Conservation (phyloP, 2,329 filamentous ascomycete genomes). For the Aspergillus persii region DNA sequence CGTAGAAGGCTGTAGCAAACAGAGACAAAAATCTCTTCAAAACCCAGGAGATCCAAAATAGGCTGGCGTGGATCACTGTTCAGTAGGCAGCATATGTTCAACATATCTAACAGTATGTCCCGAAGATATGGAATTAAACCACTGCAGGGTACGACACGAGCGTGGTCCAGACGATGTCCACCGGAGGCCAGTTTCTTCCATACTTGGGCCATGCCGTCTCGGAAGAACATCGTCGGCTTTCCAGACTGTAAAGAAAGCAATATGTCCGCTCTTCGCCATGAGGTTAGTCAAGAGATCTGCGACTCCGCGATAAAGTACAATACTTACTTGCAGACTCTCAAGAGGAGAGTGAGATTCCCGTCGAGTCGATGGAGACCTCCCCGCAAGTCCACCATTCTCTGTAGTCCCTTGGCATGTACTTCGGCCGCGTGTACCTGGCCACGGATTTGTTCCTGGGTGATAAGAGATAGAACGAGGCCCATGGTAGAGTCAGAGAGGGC, state of each 20-base stretch:
- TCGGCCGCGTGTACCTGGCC: background rate
- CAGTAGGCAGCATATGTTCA: background rate
- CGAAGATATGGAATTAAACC: constrained; percentile 3
- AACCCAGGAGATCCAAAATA: constrained; percentile 1
- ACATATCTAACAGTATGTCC: background rate
- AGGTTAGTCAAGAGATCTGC: background rate
- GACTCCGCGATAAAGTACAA: background rate
- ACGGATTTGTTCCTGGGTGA: constrained; percentile 11
- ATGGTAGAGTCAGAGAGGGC: constrained; percentile 13
- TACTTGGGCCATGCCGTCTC: constrained; percentile 7
- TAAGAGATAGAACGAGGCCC: constrained; percentile 6
- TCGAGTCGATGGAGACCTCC: constrained; percentile 10
- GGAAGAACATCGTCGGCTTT: constrained; percentile 12
- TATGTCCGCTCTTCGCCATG: background rate
- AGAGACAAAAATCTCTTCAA: constrained; percentile 10
- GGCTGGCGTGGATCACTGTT: background rate
- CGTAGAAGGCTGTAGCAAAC: constrained; percentile 9
- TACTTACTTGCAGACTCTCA: constrained; percentile 13
- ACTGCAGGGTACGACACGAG: background rate
- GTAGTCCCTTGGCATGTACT: constrained; percentile 8
- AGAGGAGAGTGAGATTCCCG: constrained; percentile 5
- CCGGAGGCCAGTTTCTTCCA: background rate
- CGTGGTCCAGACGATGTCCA: background rate
- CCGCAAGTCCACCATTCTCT: constrained; percentile 9
- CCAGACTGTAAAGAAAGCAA: constrained; percentile 4